A percentile compares a stretch with the other conserved stretches of the same genome.
These are phyloP conservation scores for Thielaviopsis ethacetica DNA, from an alignment of 2,329 filamentous ascomycete genomes.

Conservation along the genomic window DNA sequence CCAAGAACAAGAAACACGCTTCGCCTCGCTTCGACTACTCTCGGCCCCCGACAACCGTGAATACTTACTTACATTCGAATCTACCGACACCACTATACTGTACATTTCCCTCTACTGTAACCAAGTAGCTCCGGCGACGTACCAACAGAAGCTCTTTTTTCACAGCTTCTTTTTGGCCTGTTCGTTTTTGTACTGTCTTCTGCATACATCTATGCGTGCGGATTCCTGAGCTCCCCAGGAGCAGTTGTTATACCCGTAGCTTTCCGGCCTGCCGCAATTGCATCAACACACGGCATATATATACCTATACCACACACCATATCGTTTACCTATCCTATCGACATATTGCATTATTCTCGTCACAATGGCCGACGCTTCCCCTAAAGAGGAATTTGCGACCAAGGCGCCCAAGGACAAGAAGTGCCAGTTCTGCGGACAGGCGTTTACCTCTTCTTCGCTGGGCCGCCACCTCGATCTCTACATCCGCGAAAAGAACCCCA, in stretches of 20 bases:
- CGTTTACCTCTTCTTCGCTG: slow-evolving; percentile 85
- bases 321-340: background rate
- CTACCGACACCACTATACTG: background rate
- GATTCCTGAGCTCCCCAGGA: slow-evolving; percentile 10
- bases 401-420: slow-evolving; percentile 61
- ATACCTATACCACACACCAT: background rate
- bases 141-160: background rate
- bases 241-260: background rate
- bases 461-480: slow-evolving; percentile 89
- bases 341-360: background rate
- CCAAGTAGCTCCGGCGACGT: background rate
- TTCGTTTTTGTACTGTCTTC: background rate
- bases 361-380: slow-evolving; percentile 21
- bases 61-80: background rate
- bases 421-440: slow-evolving; percentile 76
- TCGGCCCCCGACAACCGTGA: background rate
- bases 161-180: slow-evolving; percentile 11
- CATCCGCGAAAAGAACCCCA: slow-evolving; percentile 85
- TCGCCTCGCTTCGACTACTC: background rate
- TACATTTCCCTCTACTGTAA: background rate
- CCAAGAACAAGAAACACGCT: background rate
- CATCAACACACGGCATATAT: background rate
- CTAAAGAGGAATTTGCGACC: slow-evolving; percentile 14
- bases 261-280: background rate
- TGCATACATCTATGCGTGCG: slow-evolving; percentile 8